These are phyloP conservation scores for Pezicula rhizophila DNA, from an alignment of 2,329 filamentous ascomycete genomes.

Conservation along the genomic window DNA sequence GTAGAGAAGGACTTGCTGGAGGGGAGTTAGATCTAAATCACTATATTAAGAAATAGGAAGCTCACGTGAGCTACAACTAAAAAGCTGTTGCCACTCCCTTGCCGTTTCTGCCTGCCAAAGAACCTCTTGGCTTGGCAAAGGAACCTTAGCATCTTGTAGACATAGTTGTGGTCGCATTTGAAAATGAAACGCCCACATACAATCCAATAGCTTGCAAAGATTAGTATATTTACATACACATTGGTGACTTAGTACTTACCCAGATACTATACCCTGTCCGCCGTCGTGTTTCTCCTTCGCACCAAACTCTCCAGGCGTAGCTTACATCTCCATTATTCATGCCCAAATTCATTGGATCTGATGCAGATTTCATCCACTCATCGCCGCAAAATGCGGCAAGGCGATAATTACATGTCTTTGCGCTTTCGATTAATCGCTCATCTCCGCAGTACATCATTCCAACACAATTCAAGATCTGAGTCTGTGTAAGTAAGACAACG, in stretches of 20 bases:
- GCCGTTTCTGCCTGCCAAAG: slow-evolving; percentile 32
- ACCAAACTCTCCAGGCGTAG: slow-evolving; percentile 30
- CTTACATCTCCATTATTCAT: neutral
- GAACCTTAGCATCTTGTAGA: slow-evolving; percentile 33
- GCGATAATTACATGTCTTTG: slow-evolving; percentile 9
- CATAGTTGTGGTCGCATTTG: slow-evolving; percentile 29
- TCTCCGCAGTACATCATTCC: slow-evolving; percentile 19
- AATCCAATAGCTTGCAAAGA: slow-evolving; percentile 32
- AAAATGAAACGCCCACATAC: slow-evolving; percentile 33
- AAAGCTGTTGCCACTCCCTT: slow-evolving; percentile 26
- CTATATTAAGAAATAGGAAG: slow-evolving; percentile 6
- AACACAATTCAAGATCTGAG: slow-evolving; percentile 18
- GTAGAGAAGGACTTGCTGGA: slow-evolving; percentile 30
- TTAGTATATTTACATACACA: neutral
- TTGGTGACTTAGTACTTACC: slow-evolving; percentile 24
- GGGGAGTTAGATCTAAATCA: neutral
- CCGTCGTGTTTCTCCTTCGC: slow-evolving; percentile 29
- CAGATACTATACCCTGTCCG: slow-evolving; percentile 37
- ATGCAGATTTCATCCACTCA: slow-evolving; percentile 9
- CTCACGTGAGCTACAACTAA: slow-evolving; percentile 13
- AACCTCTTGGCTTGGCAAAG: slow-evolving; percentile 34
- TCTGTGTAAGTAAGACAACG: slow-evolving; percentile 15
- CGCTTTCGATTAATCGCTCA: slow-evolving; percentile 8
- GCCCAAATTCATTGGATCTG: slow-evolving; percentile 5
- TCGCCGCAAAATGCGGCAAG: slow-evolving; percentile 20